These are phyloP conservation scores for Fusarium sacchari DNA, from an alignment of 2,329 filamentous ascomycete genomes.

Conservation along the genomic window DNA sequence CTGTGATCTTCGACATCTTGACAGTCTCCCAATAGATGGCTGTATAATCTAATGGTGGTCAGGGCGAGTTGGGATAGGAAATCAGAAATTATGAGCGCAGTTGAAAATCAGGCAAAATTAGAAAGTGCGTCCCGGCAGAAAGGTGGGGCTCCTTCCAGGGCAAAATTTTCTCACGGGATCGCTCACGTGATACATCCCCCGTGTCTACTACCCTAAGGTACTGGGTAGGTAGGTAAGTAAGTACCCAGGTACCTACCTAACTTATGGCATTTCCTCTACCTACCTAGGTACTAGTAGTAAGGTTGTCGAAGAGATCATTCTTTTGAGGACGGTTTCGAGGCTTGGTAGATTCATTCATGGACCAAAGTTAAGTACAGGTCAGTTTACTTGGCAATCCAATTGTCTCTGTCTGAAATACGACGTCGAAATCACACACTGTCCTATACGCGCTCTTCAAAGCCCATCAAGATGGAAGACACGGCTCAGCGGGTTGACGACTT, in stretches of 20 bases:
- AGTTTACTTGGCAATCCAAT: neutral
- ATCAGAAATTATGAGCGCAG: conserved; percentile 16
- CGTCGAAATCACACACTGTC: neutral
- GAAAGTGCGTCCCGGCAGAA: conserved; percentile 14
- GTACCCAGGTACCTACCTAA: conserved; percentile 10
- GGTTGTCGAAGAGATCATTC: neutral
- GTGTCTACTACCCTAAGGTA: too few relatives aligned
- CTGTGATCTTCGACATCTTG: conserved; percentile 89
- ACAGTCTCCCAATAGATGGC: conserved; percentile 87
- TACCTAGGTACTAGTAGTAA: too few relatives aligned
- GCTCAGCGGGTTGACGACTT: conserved; percentile 46
- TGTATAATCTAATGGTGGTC: conserved; percentile 75
- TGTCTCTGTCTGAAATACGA: neutral
- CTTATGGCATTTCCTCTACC: neutral
- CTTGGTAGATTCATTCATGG: neutral
- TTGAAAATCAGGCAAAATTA: conserved; percentile 13
- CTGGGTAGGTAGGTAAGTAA: too few relatives aligned
- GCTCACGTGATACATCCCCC: conserved; percentile 44
- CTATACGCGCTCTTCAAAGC: neutral
- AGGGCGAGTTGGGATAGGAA: conserved; percentile 46
- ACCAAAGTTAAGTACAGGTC: neutral
- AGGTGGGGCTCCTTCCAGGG: conserved; percentile 45
- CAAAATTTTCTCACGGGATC: conserved; percentile 50
- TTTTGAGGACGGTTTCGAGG: conserved; percentile 15
- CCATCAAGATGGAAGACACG: conserved; percentile 37